Evolutionary conservation across 495 filamentous ascomycete genomes (phyloP).

Genomic region (Penicillium canescens): DNA sequence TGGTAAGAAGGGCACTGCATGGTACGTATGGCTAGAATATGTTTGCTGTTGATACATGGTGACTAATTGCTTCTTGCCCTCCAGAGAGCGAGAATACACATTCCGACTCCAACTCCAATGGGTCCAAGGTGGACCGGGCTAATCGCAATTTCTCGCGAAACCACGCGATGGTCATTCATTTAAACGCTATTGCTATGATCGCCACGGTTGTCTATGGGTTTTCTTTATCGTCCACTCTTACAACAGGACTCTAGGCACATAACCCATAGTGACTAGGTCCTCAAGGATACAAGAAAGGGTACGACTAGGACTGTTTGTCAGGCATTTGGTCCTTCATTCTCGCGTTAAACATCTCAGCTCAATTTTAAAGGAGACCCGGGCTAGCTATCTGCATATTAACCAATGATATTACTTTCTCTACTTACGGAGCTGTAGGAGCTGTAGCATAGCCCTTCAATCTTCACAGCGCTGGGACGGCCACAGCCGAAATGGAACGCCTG

Average conservation of each 20-base stretch:
- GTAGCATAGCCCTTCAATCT: too few species aligned
- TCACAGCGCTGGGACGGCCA: too few species aligned
- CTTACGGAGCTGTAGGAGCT: too few species aligned
- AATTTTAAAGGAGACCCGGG: too few species aligned
- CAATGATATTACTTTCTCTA: too few species aligned
- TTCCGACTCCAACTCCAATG: slow-evolving; percentile 1
- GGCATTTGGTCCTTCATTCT: too few species aligned
- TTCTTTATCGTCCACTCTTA: slow-evolving; percentile 35
- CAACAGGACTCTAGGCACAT: slow-evolving; percentile 1
- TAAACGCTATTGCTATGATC: slow-evolving; percentile 52
- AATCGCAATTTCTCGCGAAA: slow-evolving; percentile 47
- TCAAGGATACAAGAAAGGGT: too few species aligned
- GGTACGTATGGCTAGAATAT: slow-evolving; percentile 20
- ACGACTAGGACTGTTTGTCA: too few species aligned
- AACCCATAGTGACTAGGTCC: background rate
- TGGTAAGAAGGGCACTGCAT: slow-evolving; percentile 47
- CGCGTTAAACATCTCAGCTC: too few species aligned
- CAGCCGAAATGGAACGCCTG: too few species aligned
- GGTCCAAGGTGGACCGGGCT: slow-evolving; percentile 34
- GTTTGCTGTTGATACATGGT: background rate
- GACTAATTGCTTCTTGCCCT: background rate
- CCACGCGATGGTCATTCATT: slow-evolving; percentile 58
- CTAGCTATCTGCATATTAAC: too few species aligned
- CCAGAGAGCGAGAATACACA: slow-evolving; percentile 19
- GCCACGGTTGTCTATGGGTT: slow-evolving; percentile 54